Base-by-base conservation (phyloP, 2,329 filamentous ascomycete genomes). In the Tolypocladium tropicale region DNA sequence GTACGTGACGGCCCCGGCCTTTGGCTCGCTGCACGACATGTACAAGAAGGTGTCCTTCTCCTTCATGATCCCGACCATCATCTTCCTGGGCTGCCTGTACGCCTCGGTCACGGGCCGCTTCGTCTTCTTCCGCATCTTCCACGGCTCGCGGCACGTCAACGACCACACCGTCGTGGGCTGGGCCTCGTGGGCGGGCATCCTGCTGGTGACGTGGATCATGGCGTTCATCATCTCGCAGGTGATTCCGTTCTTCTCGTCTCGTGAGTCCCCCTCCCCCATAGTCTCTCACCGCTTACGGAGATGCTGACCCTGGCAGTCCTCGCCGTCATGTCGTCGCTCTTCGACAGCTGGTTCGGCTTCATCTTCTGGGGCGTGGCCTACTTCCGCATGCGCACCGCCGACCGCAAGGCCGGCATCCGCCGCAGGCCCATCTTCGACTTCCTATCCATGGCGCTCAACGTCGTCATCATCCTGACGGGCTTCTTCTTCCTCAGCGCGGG, bases 1-100 rank as follows among this genome's bases (percentile, higher is more conserved):
- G 67, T 96, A 96, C 76, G 90, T 91, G 74, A 92, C 87, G 0
- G 77, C 89, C 0, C 92, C 92, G 0, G 92, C 92, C 0, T 96
- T 96, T 63, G 91, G 90, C 12, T 92, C 89, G 1, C 76, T 96
- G 25, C 79, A 87, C 46, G 82, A 89, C 51, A 77, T 86, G 2
- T 94, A 86, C 74, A 91, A 94, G 75, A 96, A 96, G 75, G 80
- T 94, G 2, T 82, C 89, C 0, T 96, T 95, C 72, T 91, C 88
- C 14, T 95, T 96, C 76, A 96, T 96, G 91, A 88, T 96, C 34
- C 92, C 92, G 0, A 96, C 92, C 0, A 80, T 96, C 61, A 90
- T 96, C 67, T 96, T 96, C 76, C 74, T 96, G 5, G 92, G 92
- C 9, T 90, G 95, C 0, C 73, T 96, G 21, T 96, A 96, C 68